A percentile compares a stretch with the other conserved stretches of the same genome.
These are phyloP conservation scores for Musa itinerans DNA, from an alignment of 176 grass and related monocot species.

Conservation along the genomic window DNA sequence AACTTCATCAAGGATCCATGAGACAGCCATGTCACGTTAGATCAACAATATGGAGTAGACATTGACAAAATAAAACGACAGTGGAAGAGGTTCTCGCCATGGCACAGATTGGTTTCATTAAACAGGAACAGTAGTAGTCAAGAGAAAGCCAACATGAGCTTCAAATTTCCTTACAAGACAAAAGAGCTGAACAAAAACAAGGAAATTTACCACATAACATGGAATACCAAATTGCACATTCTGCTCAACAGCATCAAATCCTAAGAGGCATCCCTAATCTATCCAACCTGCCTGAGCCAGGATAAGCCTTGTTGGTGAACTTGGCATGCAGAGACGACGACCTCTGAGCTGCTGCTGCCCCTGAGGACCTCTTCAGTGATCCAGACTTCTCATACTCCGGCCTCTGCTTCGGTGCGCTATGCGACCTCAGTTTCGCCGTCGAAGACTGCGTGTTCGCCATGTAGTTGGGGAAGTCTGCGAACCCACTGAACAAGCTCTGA, in stretches of 20 bases:
- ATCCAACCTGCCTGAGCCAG: slow-evolving; percentile 38
- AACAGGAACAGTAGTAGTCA: too few relatives aligned
- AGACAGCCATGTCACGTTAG: too few relatives aligned
- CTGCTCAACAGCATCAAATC: slow-evolving; percentile 12
- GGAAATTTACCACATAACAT: too few relatives aligned
- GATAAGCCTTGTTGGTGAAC: slow-evolving; percentile 36
- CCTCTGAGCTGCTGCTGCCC: slow-evolving; percentile 20
- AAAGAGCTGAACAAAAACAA: too few relatives aligned
- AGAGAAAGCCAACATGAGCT: too few relatives aligned
- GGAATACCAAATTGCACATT: too few relatives aligned
- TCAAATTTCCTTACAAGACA: too few relatives aligned
- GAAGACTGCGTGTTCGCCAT: slow-evolving; percentile 95
- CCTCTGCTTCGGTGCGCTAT: slow-evolving; percentile 83
- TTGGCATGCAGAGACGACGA: slow-evolving; percentile 31
- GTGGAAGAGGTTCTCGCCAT: too few relatives aligned
- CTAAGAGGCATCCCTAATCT: slow-evolving; percentile 31
- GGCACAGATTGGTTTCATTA: too few relatives aligned
- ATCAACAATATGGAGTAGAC: too few relatives aligned
- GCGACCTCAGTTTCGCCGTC: slow-evolving; percentile 68
- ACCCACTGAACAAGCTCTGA: slow-evolving; percentile 53
- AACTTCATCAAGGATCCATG: too few relatives aligned
- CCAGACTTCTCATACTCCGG: slow-evolving; percentile 50
- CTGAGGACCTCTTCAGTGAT: slow-evolving; percentile 34
- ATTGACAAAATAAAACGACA: too few relatives aligned
- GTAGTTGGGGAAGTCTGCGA: slow-evolving; percentile 78